These are phyloP conservation scores for Chrysopogon serrulatus DNA, from an alignment of 176 grass and related monocot species.

Conservation along the genomic window DNA sequence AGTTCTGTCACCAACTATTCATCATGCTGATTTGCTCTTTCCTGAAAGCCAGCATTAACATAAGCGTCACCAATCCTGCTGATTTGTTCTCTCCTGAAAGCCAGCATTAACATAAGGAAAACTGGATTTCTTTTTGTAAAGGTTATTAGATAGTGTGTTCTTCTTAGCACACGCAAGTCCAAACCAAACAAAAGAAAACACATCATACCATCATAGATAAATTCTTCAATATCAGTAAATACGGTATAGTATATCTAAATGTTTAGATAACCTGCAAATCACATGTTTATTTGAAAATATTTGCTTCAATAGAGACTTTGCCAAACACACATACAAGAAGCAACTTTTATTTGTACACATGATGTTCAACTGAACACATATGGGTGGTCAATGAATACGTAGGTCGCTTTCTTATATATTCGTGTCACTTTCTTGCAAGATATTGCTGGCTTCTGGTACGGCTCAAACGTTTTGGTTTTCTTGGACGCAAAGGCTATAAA, in stretches of 20 bases:
- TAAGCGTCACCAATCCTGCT: neutral
- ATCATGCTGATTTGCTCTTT: neutral
- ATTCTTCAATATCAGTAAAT: no score
- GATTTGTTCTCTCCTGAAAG: neutral
- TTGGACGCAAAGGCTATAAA: neutral
- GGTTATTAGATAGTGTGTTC: neutral
- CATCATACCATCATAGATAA: neutral
- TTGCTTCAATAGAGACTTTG: neutral
- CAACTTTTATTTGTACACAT: neutral
- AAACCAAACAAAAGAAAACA: neutral
- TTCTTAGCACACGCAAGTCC: neutral
- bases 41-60: neutral
- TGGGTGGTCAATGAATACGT: neutral
- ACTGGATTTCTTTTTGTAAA: neutral
- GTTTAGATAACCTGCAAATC: constrained; percentile 5
- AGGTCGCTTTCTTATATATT: neutral
- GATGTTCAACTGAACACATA: neutral
- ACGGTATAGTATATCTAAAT: no score
- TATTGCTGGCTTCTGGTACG: constrained; percentile 6
- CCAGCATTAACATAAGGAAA: neutral
- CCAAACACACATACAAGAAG: neutral
- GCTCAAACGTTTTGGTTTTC: constrained; percentile 3
- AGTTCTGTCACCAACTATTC: neutral
- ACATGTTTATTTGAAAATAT: neutral
- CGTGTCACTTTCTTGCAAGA: constrained; percentile 19